Evolutionary conservation across 2,329 filamentous ascomycete genomes (phyloP).

Genomic region (Xylariaceae sp.): DNA sequence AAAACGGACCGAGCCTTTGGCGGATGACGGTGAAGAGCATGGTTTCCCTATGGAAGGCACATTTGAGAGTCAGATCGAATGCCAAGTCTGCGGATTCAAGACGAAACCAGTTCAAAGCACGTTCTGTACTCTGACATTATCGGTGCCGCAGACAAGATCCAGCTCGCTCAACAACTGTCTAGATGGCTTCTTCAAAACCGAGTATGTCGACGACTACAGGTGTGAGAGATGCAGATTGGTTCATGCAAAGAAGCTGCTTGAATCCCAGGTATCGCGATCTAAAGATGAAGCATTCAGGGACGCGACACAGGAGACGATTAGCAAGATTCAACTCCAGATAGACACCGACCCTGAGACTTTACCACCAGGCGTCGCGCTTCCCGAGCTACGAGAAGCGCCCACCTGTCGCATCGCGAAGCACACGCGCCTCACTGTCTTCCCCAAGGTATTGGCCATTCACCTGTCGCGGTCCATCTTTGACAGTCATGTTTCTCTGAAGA

Average conservation of each 20-base stretch:
- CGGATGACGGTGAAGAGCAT: slow-evolving; percentile 36
- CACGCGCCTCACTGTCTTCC: slow-evolving; percentile 80
- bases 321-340: slow-evolving; percentile 63
- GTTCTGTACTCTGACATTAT: slow-evolving; percentile 88
- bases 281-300: slow-evolving; percentile 47
- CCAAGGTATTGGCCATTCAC: slow-evolving; percentile 85
- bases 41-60: slow-evolving; percentile 89
- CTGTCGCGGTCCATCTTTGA: slow-evolving; percentile 92
- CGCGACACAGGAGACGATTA: slow-evolving; percentile 52
- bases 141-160: slow-evolving; percentile 77
- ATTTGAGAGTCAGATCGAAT: slow-evolving; percentile 93
- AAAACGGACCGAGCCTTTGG: slow-evolving; percentile 14
- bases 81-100: slow-evolving; percentile 81
- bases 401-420: slow-evolving; percentile 81
- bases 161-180: slow-evolving; percentile 84
- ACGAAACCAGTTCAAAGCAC: slow-evolving; percentile 76
- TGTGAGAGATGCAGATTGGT: slow-evolving; percentile 89
- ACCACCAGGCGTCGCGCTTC: slow-evolving; percentile 67
- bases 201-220: slow-evolving; percentile 94
- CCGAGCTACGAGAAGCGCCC: slow-evolving; percentile 68
- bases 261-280: slow-evolving; percentile 52
- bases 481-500: slow-evolving; percentile 76
- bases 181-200: slow-evolving; percentile 88
- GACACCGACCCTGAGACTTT: slow-evolving; percentile 75
- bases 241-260: slow-evolving; percentile 64